Evolutionary conservation across 345 rosid genomes (phyloP), one percentile per base, ranked within the genome.

Genomic region (Salix viminalis): DNA sequence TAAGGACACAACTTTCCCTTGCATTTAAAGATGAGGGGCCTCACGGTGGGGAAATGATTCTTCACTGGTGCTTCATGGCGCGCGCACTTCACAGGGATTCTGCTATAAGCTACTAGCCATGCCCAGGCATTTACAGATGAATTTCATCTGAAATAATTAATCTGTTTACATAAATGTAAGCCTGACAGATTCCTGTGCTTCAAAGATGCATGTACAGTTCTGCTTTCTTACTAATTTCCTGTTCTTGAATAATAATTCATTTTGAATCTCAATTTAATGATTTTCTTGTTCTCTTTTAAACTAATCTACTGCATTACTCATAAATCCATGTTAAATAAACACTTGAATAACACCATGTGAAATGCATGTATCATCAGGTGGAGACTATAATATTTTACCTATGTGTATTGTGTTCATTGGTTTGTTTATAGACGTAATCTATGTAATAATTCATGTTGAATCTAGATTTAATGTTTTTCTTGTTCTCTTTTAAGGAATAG

Each of bases 1-100:
- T 9, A 73, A 28, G 4, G 6, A 44, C 69, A 24, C 37, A 37
- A 10, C 60, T 52, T 61, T 24, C 14, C 15, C 30, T 28, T 64
- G 60, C 70, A 65, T 74, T 62, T 16, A 74, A 39, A 67, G 19
- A 32, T 6, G 24, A 62, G 23, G 58, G 69, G 58, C 56, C 76
- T 19, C 1, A 2, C 76, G 76, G 23, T 41, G 68, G 54, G 15
- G 24, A 4, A 67, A 16, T 7, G 9, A 13, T 37, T 39, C 41
- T 39, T 39, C 28, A 4, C 26, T 58, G 34, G 34, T 32, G 2
- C 23, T 58, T 30, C 32, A 30, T 30, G 32, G 21, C 3, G 58
- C 7, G 7, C 52, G 1, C 52, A 15, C 58, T 15, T 6, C 9
- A 12, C 48, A 46, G 5, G 16, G 50, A 4, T 46, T 46, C 50